Base-by-base conservation (phyloP, 164 flowering plant genomes). In the Annona squamosa region DNA sequence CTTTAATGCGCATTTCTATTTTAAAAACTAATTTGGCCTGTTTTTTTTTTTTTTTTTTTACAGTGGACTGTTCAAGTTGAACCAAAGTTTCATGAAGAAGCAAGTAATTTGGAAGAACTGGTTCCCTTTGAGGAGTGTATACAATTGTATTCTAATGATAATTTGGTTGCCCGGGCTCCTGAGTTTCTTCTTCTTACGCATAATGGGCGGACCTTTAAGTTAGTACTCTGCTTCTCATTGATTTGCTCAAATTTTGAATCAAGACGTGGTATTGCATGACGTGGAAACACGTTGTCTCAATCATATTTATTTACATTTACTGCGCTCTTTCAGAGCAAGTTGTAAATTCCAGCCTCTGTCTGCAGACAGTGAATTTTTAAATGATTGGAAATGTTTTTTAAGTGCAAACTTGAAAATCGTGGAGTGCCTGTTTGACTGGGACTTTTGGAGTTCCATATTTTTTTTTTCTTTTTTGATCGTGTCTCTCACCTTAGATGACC, bases 111-210 rank as follows among this genome's bases (percentile, higher is more conserved):
- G 71, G 91, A 95, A 43, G 90, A 93, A 66, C 69, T 95, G 78
- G 93, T 91, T 79, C 97, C 98, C n/a, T 93, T 93, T 82, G 98
- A 95, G 83, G 99, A 93, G 77, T 89, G 92, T 69, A 81, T 95
- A 70, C 86, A 88, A 83, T 79, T 95, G 56, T 85, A 78, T 74
- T 85, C 92, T 63, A 84, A 79, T 79, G 91, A 85, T 45, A 80
- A 79, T 46, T 70, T 81, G 18, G 88, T 95, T 84, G 91, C 91
- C 70, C 87, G 75, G 79, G 87, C 88, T 79, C 97, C 99, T 26
- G 93, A 91, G 12, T 95, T 86, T 83, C 90, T 95, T 47, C 94
- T 93, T 52, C 92, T 95, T 71, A 95, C 99, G 57, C 87, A 91
- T 73, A 95, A 93, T 80, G 99, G 99, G 45, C 94, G 97, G 43